Base-by-base conservation (phyloP, 73 alveolate species). In the Paramecium tetraurelia region DNA sequence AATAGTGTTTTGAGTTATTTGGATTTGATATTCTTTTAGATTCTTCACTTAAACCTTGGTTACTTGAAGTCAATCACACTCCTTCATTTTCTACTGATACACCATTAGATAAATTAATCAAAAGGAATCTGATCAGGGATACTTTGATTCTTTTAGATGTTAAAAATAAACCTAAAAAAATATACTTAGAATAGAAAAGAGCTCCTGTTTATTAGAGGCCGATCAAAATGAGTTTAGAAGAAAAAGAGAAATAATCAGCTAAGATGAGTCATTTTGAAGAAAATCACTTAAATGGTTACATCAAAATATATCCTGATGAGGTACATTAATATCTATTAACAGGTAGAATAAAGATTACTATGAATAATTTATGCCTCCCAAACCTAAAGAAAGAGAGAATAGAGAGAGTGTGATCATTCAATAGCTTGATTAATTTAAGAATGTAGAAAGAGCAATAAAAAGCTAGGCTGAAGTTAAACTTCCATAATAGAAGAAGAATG, bases 81-180 rank as follows among this genome's bases (percentile, higher is more conserved):
- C 97, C 98, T 11, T 94, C 97, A 59, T 95, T 95, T 86, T 90
- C 95, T 2, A 92, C 96, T 3, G 98, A 95, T 72, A 92, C 98
- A 5, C 98, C 98, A 22, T 85, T 95, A 36, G 98, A 95, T 87
- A 87, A 57, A 41, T 63, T 87, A 20, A 93, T 95, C 16, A 95
- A 95, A 72, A 95, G 94, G 63, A 92, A 71, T 53, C 72, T 95
- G 18, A 95, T 95, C 12, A 43, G 76, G 2, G 98, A 95, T 77
- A 75, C 98, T 0, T 71, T 95, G 5, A 92, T 63, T 14, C 71
- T 95, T 58, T 86, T 95, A 27, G 94, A 95, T 38, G 85, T 94
- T 1, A 69, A 92, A 48, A 90, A 90, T 93, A 90, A 93, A 59
- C 85, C 92, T 40, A 94, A 93, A 76, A 87, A 86, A 53, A 75